Conservation (phyloP, 2,329 filamentous ascomycete genomes). For the Aspergillus felis region DNA sequence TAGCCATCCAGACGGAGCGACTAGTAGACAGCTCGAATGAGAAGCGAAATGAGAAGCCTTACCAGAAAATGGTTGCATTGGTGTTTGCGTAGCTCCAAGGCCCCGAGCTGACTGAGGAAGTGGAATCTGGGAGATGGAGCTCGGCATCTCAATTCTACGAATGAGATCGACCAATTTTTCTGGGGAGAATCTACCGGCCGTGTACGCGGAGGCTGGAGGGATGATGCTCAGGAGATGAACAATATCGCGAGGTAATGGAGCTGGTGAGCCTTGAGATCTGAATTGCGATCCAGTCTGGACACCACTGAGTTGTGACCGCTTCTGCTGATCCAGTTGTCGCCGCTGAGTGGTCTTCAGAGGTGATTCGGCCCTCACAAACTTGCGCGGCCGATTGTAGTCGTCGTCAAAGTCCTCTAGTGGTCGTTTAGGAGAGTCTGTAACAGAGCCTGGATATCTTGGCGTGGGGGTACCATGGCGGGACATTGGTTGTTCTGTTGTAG, state of each 20-base stretch:
- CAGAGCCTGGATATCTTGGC: conserved; percentile 33
- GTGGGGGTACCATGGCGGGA: conserved; percentile 34
- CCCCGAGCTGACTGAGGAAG: conserved; percentile 32
- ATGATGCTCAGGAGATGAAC: conserved; percentile 66
- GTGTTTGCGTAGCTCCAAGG: conserved; percentile 21
- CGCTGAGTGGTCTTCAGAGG: conserved; percentile 89
- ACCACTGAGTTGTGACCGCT: conserved; percentile 40
- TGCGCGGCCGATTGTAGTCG: conserved; percentile 70
- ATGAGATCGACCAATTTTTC: conserved; percentile 70
- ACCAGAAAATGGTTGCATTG: conserved; percentile 32
- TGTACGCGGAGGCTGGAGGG: conserved; percentile 69
- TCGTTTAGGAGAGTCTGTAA: conserved; percentile 49
- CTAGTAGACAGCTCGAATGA: not conserved
- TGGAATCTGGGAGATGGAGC: conserved; percentile 40
- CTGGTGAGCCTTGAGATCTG: conserved; percentile 54
- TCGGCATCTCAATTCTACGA: conserved; percentile 63
- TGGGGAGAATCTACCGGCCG: conserved; percentile 65
- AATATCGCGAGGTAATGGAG: conserved; percentile 68
- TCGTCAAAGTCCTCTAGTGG: conserved; percentile 70
- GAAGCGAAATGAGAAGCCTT: conserved; percentile 10
- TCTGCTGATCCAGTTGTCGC: conserved; percentile 75
- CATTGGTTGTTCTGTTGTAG: conserved; percentile 17
- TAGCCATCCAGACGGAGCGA: conserved; percentile 1
- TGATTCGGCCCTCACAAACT: conserved; percentile 83
- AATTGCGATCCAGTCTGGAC: conserved; percentile 26